These are phyloP conservation scores for Apiospora rasikravindrae DNA, from an alignment of 2,329 filamentous ascomycete species.

Conservation along the genomic window DNA sequence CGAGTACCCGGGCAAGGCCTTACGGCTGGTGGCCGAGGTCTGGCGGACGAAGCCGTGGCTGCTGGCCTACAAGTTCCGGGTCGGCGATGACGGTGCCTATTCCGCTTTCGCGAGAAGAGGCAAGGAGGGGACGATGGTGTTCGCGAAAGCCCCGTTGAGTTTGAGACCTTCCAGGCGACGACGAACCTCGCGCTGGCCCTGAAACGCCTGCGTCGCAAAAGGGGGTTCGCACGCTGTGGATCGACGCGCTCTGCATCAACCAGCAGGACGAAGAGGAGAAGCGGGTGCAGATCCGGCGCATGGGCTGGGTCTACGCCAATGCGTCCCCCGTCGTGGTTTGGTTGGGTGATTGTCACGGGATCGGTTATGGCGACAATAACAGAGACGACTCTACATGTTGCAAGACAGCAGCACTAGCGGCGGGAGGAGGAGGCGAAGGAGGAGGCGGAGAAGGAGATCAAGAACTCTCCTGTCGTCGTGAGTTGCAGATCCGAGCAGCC, in stretches of 20 bases:
- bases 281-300: neutral
- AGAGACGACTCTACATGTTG: neutral
- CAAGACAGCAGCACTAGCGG: neutral
- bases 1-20: neutral
- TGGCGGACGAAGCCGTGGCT: neutral
- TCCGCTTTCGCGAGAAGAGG: neutral
- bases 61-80: neutral
- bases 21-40: neutral
- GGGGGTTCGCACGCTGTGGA: neutral
- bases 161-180: neutral
- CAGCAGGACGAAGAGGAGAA: neutral
- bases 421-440: neutral
- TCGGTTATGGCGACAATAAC: neutral
- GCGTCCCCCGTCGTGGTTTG: neutral
- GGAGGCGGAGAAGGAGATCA: neutral
- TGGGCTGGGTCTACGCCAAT: neutral
- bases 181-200: neutral
- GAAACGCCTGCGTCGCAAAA: neutral
- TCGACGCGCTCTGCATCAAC: conserved; percentile 12
- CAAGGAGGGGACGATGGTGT: neutral
- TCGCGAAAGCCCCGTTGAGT: neutral
- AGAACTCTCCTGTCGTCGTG: neutral
- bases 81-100: neutral
- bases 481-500: neutral
- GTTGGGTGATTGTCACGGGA: neutral